These are phyloP conservation scores for Vigna radiata DNA, from an alignment of 306 rosid genomes.

Conservation along the genomic window DNA sequence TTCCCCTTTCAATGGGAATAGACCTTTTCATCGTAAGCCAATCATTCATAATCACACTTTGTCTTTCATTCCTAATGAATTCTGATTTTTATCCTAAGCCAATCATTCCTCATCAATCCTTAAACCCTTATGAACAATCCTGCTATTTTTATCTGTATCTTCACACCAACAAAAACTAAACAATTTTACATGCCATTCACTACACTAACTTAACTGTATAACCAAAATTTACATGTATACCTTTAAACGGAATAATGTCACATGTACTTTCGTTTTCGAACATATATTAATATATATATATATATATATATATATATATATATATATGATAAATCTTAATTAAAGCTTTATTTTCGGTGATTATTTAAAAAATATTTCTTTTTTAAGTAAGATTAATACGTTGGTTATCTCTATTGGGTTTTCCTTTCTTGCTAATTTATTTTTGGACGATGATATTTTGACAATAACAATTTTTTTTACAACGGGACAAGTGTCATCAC, in stretches of 20 bases:
- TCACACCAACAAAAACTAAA: not conserved
- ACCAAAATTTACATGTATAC: not conserved
- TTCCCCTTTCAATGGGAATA: constrained; percentile 86
- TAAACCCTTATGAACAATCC: constrained; percentile 7
- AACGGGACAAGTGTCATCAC: too few species aligned
- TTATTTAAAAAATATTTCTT: too few species aligned
- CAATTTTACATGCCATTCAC: not conserved
- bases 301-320: too few species aligned
- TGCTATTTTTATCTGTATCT: not conserved
- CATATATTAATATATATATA: too few species aligned
- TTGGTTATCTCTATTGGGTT: too few species aligned
- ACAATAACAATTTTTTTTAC: too few species aligned
- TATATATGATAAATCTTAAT: too few species aligned
- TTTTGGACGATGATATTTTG: too few species aligned
- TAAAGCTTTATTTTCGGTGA: too few species aligned
- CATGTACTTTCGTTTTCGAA: too few species aligned
- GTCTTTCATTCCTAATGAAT: constrained; percentile 16
- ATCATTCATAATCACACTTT: not conserved
- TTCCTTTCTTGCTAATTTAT: too few species aligned
- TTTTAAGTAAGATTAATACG: too few species aligned
- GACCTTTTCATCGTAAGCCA: not conserved
- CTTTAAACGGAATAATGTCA: not conserved
- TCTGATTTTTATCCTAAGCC: not conserved
- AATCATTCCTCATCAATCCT: not conserved
- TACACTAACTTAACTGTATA: not conserved